Percentiles rank a stretch among this genome's conserved stretches.
These are phyloP conservation scores for Dacryopinax spathularia DNA, from an alignment of 768 basidiomycete genomes.

Conservation along the genomic window DNA sequence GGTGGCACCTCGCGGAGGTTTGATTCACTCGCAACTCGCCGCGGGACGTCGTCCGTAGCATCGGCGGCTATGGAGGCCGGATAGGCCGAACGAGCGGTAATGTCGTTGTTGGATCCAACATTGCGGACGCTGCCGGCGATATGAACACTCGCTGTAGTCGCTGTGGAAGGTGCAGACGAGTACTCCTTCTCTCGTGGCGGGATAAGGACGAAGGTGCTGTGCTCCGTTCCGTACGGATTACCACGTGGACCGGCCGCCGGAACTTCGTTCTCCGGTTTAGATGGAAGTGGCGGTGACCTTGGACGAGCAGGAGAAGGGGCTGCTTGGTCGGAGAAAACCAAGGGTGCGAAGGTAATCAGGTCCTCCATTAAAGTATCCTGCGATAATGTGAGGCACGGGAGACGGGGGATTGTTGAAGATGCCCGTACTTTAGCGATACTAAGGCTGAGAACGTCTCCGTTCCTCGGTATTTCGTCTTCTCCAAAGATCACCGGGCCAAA, in stretches of 20 bases:
- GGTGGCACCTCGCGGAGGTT: too few relatives aligned
- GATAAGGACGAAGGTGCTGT: constrained; percentile 17
- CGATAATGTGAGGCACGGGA: constrained; percentile 3
- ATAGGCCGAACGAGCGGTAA: too few relatives aligned
- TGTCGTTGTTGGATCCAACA: too few relatives aligned
- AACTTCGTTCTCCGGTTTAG: constrained; percentile 40
- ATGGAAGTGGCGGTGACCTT: constrained; percentile 55
- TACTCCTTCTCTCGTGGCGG: not conserved
- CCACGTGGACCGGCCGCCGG: constrained; percentile 63
- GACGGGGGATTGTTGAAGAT: not conserved
- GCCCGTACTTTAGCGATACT: constrained; percentile 39
- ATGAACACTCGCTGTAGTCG: not conserved
- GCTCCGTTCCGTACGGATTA: constrained; percentile 34
- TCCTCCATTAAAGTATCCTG: constrained; percentile 73
- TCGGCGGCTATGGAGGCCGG: too few relatives aligned
- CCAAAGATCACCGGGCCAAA: constrained; percentile 83
- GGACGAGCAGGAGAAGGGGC: constrained; percentile 40
- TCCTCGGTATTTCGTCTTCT: constrained; percentile 76
- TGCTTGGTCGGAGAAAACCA: constrained; percentile 49
- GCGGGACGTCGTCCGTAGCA: too few relatives aligned
- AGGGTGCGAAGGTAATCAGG: constrained; percentile 52
- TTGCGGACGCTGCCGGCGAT: not conserved
- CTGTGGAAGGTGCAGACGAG: not conserved
- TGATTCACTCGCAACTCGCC: too few relatives aligned
- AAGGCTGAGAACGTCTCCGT: constrained; percentile 60